These are phyloP conservation scores for Saccharomycopsis babjevae DNA, from an alignment of 805 yeast genomes.

Conservation along the genomic window DNA sequence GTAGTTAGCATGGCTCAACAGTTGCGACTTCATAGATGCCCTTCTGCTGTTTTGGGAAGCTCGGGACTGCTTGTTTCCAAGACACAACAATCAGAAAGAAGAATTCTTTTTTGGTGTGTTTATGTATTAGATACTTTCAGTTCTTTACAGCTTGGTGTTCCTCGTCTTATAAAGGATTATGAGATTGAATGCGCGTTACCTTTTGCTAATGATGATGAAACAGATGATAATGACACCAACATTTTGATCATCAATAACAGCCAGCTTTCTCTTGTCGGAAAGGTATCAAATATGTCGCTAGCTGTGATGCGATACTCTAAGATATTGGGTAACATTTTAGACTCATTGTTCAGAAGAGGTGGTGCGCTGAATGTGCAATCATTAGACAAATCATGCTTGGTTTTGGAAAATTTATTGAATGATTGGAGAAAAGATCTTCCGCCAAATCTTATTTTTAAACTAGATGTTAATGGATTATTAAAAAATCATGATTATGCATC, in stretches of 20 bases:
- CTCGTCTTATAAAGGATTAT: conserved; percentile 65
- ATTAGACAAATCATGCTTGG: conserved; percentile 27
- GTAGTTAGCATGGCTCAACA: conserved; percentile 80
- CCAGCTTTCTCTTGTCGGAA: conserved; percentile 55
- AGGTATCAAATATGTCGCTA: conserved; percentile 53
- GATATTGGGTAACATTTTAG: conserved; percentile 64
- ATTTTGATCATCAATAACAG: conserved; percentile 50
- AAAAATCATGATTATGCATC: conserved; percentile 27
- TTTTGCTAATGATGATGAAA: conserved; percentile 37
- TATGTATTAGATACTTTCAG: conserved; percentile 69
- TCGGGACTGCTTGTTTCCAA: conserved; percentile 55
- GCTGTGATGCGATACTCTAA: conserved; percentile 59
- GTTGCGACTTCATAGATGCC: conserved; percentile 75
- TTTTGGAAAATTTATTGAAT: conserved; percentile 61
- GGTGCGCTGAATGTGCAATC: conserved; percentile 24
- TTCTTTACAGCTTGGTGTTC: conserved; percentile 71
- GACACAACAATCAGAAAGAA: conserved; percentile 72
- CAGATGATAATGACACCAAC: conserved; percentile 37
- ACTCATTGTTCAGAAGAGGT: conserved; percentile 56
- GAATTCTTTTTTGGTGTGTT: conserved; percentile 77
- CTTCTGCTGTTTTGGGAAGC: conserved; percentile 66
- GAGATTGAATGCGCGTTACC: conserved; percentile 86
- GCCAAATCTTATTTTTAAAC: conserved; percentile 45
- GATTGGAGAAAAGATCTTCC: conserved; percentile 73
- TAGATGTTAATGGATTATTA: conserved; percentile 48